These are phyloP conservation scores for Verbena officinalis DNA, from an alignment of 257 asterid genomes.

Conservation along the genomic window DNA sequence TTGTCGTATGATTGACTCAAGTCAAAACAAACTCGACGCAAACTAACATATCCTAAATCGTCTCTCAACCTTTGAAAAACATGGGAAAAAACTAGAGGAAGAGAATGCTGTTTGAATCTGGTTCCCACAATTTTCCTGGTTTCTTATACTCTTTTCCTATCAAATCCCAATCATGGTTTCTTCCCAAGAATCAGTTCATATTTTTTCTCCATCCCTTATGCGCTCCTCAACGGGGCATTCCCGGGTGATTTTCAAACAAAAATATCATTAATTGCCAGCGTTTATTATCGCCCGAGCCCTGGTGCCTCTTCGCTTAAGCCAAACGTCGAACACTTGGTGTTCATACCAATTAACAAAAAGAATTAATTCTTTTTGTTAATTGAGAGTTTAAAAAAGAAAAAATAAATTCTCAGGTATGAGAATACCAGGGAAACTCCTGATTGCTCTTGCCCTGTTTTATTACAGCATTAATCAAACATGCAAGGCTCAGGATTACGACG, in stretches of 20 bases:
- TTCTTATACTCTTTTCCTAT: slow-evolving; percentile 36
- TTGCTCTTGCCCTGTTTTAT: slow-evolving; percentile 36
- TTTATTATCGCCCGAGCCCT: slow-evolving; percentile 29
- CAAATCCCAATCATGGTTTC: slow-evolving; percentile 29
- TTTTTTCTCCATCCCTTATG: slow-evolving; percentile 27
- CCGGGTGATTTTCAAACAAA: slow-evolving; percentile 37
- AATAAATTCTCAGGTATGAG: slow-evolving; percentile 31
- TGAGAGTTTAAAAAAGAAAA: slow-evolving; percentile 24
- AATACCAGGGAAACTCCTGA: slow-evolving; percentile 39
- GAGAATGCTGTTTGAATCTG: slow-evolving; percentile 42
- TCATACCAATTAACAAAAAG: too few relatives aligned
- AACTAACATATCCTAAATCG: slow-evolving; percentile 16
- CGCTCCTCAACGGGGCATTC: slow-evolving; percentile 64
- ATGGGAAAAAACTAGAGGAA: slow-evolving; percentile 48
- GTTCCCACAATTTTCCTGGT: slow-evolving; percentile 37
- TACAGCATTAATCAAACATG: not conserved
- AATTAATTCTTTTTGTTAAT: not conserved
- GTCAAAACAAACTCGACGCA: too few relatives aligned
- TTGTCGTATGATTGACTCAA: too few relatives aligned
- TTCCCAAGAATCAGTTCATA: slow-evolving; percentile 25
- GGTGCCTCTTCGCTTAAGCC: not conserved
- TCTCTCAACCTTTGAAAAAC: slow-evolving; percentile 34
- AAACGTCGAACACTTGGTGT: too few relatives aligned
- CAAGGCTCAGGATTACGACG: slow-evolving; percentile 57
- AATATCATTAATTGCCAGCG: slow-evolving; percentile 14